phyloP scores from a whole-genome alignment of 352 stramenopile species.

The Blastocystis hominis region DNA sequence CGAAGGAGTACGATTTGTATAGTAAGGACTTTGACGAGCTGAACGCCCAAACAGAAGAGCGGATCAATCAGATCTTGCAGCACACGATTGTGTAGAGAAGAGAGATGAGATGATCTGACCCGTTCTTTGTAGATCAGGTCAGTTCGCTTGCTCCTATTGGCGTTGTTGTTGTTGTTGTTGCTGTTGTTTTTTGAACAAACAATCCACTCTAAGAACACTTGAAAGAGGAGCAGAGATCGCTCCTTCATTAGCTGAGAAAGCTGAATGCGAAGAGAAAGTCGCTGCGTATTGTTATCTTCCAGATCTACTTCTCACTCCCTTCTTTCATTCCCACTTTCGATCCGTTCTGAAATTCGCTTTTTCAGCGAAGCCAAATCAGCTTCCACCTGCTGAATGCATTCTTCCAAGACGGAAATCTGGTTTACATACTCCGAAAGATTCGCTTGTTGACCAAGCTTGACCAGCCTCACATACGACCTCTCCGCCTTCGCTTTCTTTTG shows the following conservation, averaged over 20 bases:
- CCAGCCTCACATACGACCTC: background rate
- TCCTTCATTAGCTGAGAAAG: slow-evolving; percentile 50
- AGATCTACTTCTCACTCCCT: background rate
- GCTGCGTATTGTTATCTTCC: slow-evolving; percentile 39
- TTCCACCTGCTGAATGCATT: background rate
- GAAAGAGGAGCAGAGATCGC: slow-evolving; percentile 4
- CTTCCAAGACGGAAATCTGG: background rate
- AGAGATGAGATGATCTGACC: background rate
- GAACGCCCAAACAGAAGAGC: slow-evolving; percentile 4
- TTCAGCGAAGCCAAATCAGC: background rate
- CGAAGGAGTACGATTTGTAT: background rate
- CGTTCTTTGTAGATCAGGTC: background rate
- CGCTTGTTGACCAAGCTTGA: background rate
- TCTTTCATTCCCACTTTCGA: background rate
- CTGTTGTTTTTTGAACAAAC: slow-evolving; percentile 5
- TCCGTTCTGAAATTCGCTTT: background rate
- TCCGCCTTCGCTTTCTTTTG: background rate
- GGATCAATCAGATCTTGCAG: background rate
- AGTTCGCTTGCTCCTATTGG: background rate
- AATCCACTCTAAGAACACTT: background rate
- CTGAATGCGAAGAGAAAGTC: slow-evolving; percentile 44
- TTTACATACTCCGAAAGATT: background rate
- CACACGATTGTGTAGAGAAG: background rate
- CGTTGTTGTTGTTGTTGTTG: background rate
- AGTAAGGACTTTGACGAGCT: slow-evolving; percentile 38